These are phyloP conservation scores for Sporothrix brasiliensis DNA, from an alignment of 2,329 filamentous ascomycete species.

Conservation along the genomic window DNA sequence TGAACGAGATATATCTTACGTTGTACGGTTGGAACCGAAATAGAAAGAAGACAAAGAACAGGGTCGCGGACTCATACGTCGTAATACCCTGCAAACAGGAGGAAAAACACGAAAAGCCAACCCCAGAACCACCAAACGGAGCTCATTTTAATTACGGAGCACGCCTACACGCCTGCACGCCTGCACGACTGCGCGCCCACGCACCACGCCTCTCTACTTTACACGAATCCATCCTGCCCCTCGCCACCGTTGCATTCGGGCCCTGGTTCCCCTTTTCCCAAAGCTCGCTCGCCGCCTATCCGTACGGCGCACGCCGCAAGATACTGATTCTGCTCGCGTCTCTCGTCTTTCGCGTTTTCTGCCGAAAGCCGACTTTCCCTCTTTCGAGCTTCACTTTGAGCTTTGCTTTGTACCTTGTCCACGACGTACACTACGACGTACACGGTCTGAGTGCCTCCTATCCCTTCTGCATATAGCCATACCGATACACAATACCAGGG, in stretches of 20 bases:
- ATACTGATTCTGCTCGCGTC: conserved; percentile 7
- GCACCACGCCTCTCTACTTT: conserved; percentile 2
- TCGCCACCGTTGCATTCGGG: conserved; percentile 31
- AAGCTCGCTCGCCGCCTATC: conserved; percentile 6
- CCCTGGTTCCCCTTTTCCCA: conserved; percentile 29
- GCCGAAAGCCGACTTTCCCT: neutral
- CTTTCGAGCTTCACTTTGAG: conserved; percentile 1
- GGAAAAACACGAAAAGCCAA: neutral
- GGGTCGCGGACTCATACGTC: neutral
- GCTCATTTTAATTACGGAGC: conserved; percentile 31
- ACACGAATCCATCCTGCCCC: conserved; percentile 25
- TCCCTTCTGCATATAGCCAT: neutral
- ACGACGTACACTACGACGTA: conserved; percentile 3
- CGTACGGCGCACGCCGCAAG: neutral
- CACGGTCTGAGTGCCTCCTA: neutral
- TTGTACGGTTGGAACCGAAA: neutral
- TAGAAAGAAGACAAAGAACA: neutral
- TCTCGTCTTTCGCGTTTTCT: conserved; percentile 5
- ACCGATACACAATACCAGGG: neutral
- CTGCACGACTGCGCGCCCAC: conserved; percentile 12
- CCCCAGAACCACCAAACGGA: conserved; percentile 22
- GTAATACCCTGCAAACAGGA: neutral
- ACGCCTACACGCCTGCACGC: neutral
- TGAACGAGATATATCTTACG: no score
- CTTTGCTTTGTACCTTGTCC: neutral